phyloP scores from a whole-genome alignment of 306 rosid genomes.

The Rosa multiflora region DNA sequence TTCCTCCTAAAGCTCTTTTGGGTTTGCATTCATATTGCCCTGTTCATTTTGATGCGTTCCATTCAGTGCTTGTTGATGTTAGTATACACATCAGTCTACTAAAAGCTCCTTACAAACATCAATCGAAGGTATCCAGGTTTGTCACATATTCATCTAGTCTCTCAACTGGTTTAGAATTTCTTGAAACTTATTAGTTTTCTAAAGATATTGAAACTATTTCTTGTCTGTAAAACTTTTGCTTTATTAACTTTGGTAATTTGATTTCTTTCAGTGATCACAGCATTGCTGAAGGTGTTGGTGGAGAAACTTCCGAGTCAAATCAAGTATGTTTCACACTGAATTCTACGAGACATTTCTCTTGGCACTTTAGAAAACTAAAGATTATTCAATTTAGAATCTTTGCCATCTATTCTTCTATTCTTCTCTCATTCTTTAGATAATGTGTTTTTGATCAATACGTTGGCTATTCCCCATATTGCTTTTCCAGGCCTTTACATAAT shows the following conservation, averaged over 20 bases:
- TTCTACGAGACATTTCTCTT: conserved; percentile 10
- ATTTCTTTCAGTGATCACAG: conserved; percentile 45
- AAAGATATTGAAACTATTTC: neutral
- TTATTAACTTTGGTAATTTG: conserved; percentile 21
- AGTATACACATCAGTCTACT: conserved; percentile 73
- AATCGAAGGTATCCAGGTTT: conserved; percentile 63
- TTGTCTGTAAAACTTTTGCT: neutral
- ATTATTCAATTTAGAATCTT: neutral
- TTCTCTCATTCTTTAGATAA: neutral
- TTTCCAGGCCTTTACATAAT: neutral
- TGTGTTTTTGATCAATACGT: neutral
- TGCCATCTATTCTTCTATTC: conserved; percentile 16
- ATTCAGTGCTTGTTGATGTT: conserved; percentile 77
- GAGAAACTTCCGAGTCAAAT: conserved; percentile 36
- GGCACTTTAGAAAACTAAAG: conserved; percentile 13
- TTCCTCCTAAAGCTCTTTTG: conserved; percentile 80
- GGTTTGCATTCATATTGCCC: conserved; percentile 91
- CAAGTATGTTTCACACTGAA: conserved; percentile 44
- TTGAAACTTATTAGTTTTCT: conserved; percentile 2
- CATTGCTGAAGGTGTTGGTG: conserved; percentile 33
- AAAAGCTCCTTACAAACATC: conserved; percentile 45
- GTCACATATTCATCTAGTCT: conserved; percentile 39
- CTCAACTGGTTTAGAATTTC: conserved; percentile 8
- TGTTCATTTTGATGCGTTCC: conserved; percentile 75
- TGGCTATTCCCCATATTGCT: neutral